Evolutionary conservation across 2,329 filamentous ascomycete genomes (phyloP).

Genomic region (Phialophora verrucosa): DNA sequence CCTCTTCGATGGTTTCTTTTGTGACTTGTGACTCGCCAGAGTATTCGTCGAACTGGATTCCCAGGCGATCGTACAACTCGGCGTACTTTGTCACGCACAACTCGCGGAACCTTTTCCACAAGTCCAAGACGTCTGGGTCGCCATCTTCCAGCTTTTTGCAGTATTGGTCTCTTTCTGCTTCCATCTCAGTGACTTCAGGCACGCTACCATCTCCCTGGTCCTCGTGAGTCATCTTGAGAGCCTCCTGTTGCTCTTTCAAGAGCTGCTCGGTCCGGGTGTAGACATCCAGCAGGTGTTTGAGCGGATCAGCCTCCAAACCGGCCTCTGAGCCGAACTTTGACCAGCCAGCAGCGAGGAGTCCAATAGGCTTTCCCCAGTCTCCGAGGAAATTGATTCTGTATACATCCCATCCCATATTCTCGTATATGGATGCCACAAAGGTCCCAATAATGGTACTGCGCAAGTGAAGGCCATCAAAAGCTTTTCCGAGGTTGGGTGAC

Average conservation of each 20-base stretch:
- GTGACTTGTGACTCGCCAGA: constrained; percentile 76
- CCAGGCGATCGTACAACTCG: constrained; percentile 71
- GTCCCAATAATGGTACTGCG: constrained; percentile 78
- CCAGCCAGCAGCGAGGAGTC: constrained; percentile 74
- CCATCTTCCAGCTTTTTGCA: constrained; percentile 74
- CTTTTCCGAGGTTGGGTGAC: constrained; percentile 85
- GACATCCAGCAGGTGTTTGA: constrained; percentile 81
- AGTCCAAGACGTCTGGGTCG: constrained; percentile 63
- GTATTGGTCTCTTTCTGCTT: constrained; percentile 57
- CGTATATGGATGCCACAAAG: constrained; percentile 72
- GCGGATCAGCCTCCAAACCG: constrained; percentile 72
- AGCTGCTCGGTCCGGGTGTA: constrained; percentile 72
- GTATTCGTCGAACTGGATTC: constrained; percentile 70
- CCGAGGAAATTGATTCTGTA: constrained; percentile 76
- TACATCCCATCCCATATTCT: constrained; percentile 72
- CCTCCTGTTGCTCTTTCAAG: constrained; percentile 64
- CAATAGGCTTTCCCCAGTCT: constrained; percentile 69
- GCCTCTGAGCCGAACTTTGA: constrained; percentile 76
- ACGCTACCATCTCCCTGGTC: constrained; percentile 37
- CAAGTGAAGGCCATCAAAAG: constrained; percentile 76
- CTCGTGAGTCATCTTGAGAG: constrained; percentile 57
- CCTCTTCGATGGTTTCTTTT: constrained; percentile 68
- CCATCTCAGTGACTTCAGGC: constrained; percentile 53
- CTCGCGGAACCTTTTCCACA: constrained; percentile 71
- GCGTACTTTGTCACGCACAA: constrained; percentile 71